phyloP scores from a whole-genome alignment of 1,284 basidiomycete species.

The Peniophora sp. region DNA sequence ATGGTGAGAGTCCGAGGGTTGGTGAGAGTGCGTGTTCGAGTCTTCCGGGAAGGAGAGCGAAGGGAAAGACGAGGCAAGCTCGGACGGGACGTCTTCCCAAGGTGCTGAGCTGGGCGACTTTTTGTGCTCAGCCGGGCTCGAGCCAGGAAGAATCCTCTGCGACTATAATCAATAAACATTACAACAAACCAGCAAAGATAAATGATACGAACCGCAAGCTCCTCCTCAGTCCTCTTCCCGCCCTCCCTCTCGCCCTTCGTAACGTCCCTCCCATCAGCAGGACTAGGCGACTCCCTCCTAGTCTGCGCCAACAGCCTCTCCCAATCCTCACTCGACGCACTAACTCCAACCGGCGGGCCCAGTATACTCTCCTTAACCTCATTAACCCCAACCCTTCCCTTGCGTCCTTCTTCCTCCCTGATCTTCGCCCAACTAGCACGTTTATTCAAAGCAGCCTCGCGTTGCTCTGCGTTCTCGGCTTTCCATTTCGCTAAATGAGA shows the following conservation, averaged over 20 bases:
- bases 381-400: conserved; percentile 21
- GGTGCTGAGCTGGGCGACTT: conserved; percentile 20
- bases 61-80: conserved; percentile 64
- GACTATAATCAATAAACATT: background rate
- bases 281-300: conserved; percentile 17
- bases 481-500: conserved; percentile 66
- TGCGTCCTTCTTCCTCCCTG: conserved; percentile 21
- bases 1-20: conserved; percentile 14
- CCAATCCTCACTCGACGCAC: conserved; percentile 29
- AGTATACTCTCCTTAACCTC: conserved; percentile 38
- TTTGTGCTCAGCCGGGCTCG: background rate
- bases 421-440: conserved; percentile 66
- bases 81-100: conserved; percentile 64
- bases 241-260: conserved; percentile 35
- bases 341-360: conserved; percentile 33
- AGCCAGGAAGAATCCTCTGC: conserved; percentile 12
- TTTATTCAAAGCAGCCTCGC: conserved; percentile 67
- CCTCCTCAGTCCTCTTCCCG: conserved; percentile 15
- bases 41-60: conserved; percentile 54
- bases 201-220: background rate
- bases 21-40: conserved; percentile 37
- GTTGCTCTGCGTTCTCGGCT: conserved; percentile 63
- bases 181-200: background rate
- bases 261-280: conserved; percentile 37
- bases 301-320: conserved; percentile 30